Evolutionary conservation across 2,329 filamentous ascomycete species (phyloP).

Genomic region (Botrytis aclada): DNA sequence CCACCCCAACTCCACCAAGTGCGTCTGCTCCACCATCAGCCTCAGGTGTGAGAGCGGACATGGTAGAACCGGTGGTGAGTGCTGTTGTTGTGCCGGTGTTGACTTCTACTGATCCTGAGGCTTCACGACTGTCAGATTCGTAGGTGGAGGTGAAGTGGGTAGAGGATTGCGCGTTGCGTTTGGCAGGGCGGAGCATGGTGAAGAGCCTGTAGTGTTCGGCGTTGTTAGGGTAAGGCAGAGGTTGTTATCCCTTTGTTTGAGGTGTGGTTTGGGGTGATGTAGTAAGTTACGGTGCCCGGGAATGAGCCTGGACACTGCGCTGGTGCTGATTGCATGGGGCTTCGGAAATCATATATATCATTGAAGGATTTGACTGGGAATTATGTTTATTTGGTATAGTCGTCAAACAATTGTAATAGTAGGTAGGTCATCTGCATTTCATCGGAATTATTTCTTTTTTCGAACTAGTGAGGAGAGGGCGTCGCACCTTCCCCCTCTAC

Average conservation of each 20-base stretch:
- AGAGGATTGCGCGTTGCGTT: conserved; percentile 11
- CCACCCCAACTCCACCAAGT: not conserved
- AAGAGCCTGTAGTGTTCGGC: not conserved
- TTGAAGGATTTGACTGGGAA: not conserved
- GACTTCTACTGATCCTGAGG: not conserved
- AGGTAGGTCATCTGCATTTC: not conserved
- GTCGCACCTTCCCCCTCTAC: not conserved
- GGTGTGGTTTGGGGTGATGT: not conserved
- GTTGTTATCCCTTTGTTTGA: conserved; percentile 6
- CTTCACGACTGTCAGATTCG: not conserved
- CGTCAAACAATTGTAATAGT: not conserved
- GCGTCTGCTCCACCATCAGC: conserved; percentile 9
- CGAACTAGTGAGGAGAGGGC: not conserved
- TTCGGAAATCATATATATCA: not conserved
- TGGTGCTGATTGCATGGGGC: not conserved
- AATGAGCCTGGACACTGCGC: not conserved
- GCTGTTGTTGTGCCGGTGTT: not conserved
- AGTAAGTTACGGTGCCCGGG: conserved; percentile 12
- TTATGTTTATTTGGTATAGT: not conserved
- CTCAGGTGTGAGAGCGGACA: not conserved
- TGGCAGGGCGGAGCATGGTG: conserved; percentile 16
- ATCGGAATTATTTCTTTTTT: not conserved
- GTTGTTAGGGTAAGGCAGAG: not conserved
- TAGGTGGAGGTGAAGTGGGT: not conserved
- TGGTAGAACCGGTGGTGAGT: conserved; percentile 4